Conservation (phyloP, 768 basidiomycete species). For the Pulveroboletus sp. region DNA sequence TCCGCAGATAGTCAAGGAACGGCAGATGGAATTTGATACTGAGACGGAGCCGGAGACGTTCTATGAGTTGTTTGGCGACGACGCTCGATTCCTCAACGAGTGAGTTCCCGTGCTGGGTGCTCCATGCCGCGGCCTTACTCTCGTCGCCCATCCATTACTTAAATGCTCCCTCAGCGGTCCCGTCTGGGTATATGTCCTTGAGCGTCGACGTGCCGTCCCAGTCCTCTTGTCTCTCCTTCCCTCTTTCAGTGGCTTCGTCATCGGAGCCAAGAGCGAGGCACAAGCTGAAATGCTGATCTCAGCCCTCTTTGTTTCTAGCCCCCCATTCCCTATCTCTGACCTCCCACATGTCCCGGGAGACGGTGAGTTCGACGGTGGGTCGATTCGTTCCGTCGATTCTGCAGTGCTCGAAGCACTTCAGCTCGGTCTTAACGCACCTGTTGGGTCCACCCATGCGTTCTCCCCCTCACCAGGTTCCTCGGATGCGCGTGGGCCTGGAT, state of each 20-base stretch:
- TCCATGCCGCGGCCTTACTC: constrained; percentile 5
- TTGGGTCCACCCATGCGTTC: constrained; percentile 38
- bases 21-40: constrained; percentile 84
- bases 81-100: constrained; percentile 71
- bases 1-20: constrained; percentile 73
- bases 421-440: constrained; percentile 37
- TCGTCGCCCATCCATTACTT: constrained; percentile 2
- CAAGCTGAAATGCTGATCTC: constrained; percentile 78
- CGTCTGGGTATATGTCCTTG: constrained; percentile 90
- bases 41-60: constrained; percentile 78
- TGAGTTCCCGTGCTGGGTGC: constrained; percentile 37
- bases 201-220: constrained; percentile 75
- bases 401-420: constrained; percentile 44
- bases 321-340: constrained; percentile 68
- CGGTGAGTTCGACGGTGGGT: constrained; percentile 32
- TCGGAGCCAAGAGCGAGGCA: constrained; percentile 62
- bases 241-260: constrained; percentile 46
- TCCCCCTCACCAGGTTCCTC: constrained; percentile 30
- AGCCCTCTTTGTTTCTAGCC: constrained; percentile 76
- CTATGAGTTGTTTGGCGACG: constrained; percentile 76
- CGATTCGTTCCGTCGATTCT: constrained; percentile 42
- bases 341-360: constrained; percentile 44
- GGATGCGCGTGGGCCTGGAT: constrained; percentile 18
- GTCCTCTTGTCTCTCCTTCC: constrained; percentile 79
- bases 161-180: constrained; percentile 52